phyloP scores from a whole-genome alignment of 2,329 filamentous ascomycete genomes.

The Claviceps sp. region DNA sequence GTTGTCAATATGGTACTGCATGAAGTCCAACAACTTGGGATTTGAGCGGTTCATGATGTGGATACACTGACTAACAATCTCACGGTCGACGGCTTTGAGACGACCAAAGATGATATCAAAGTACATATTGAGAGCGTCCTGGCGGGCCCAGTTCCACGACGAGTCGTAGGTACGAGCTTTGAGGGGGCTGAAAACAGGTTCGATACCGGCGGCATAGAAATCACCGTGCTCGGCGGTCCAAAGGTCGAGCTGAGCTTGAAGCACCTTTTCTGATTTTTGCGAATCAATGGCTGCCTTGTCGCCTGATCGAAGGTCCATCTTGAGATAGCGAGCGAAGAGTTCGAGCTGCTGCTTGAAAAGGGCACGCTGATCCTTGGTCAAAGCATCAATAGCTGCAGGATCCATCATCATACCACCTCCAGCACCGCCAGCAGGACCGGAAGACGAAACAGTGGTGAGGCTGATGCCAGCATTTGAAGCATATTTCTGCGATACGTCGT shows the following conservation, averaged over 20 bases:
- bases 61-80: conserved; percentile 97
- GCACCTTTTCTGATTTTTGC: conserved; percentile 71
- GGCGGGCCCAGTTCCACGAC: conserved; percentile 97
- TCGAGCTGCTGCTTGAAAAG: conserved; percentile 98
- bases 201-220: conserved; percentile 87
- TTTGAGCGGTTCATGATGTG: conserved; percentile 99
- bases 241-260: conserved; percentile 86
- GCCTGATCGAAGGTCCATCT: conserved; percentile 91
- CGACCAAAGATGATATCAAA: conserved; percentile 98
- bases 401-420: conserved; percentile 98
- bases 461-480: conserved; percentile 72
- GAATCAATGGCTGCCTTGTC: conserved; percentile 84
- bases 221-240: conserved; percentile 95
- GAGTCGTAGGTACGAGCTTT: conserved; percentile 97
- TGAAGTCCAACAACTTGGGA: conserved; percentile 88
- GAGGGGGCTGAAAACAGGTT: conserved; percentile 81
- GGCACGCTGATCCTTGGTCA: conserved; percentile 91
- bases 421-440: conserved; percentile 56
- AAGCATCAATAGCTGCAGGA: conserved; percentile 85
- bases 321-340: conserved; percentile 86
- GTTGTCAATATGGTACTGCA: conserved; percentile 99
- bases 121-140: conserved; percentile 96
- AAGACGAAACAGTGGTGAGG: conserved; percentile 62
- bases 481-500: conserved; percentile 81
- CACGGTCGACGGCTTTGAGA: conserved; percentile 82